A percentile compares a stretch with the other conserved stretches of the same genome.
Conservation (phyloP, 805 yeast species). For the Candida boidinii region DNA sequence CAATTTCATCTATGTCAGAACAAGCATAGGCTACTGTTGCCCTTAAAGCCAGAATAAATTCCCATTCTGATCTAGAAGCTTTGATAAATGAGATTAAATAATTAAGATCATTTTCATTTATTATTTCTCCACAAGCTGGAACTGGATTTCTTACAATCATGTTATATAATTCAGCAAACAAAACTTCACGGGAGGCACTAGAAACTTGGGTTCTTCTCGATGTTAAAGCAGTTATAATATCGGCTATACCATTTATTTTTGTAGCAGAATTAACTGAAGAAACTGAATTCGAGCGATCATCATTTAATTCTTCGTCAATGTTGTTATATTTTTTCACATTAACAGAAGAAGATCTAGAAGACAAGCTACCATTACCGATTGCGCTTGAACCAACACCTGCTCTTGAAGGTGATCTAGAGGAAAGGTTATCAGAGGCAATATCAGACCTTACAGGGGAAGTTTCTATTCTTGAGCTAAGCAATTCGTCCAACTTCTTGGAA, state of each 20-base stretch:
- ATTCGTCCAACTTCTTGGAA: conserved; percentile 12
- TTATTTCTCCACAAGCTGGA: conserved; percentile 14
- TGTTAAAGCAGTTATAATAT: conserved; percentile 34
- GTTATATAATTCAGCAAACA: conserved; percentile 42
- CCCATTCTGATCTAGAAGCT: conserved; percentile 18
- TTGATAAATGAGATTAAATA: conserved; percentile 27
- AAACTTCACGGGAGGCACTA: conserved; percentile 36
- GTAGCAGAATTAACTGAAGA: too few relatives aligned
- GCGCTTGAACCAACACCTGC: conserved; percentile 1
- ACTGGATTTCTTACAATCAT: conserved; percentile 34
- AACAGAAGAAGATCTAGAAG: conserved; percentile 1
- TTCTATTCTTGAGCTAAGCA: conserved; percentile 9
- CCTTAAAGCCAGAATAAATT: conserved; percentile 31
- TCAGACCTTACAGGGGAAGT: conserved; percentile 2
- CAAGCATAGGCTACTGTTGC: conserved; percentile 33
- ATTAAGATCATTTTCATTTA: conserved; percentile 29
- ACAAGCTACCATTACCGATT: background rate
- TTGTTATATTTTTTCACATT: too few relatives aligned
- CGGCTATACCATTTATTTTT: conserved; percentile 29
- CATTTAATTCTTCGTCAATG: too few relatives aligned
- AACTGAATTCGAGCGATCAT: too few relatives aligned
- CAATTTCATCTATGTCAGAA: conserved; percentile 45
- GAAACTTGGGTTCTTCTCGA: conserved; percentile 36
- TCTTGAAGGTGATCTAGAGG: background rate
- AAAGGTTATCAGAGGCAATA: background rate